Conservation (phyloP, 140 eudicot species). For the Flaveria floridana region DNA sequence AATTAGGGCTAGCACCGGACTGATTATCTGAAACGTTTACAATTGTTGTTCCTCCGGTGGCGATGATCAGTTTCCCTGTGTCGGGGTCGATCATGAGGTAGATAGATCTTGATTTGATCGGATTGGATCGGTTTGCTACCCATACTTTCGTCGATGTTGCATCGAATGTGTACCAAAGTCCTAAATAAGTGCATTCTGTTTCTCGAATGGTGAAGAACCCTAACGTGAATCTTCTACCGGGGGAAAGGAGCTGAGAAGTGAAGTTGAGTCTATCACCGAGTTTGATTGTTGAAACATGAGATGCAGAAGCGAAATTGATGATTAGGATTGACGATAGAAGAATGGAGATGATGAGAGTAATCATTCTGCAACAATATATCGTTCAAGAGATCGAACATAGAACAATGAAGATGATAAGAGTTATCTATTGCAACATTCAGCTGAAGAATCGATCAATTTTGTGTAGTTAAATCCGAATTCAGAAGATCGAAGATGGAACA, state of each 20-base stretch:
- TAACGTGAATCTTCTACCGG: constrained; percentile 13
- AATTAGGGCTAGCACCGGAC: constrained; percentile 12
- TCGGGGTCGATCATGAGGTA: constrained; percentile 20
- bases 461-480: too few relatives aligned
- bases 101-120: background rate
- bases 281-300: constrained; percentile 23
- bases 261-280: constrained; percentile 39
- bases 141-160: background rate
- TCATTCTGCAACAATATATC: constrained; percentile 10
- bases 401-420: too few relatives aligned
- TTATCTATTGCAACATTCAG: too few relatives aligned
- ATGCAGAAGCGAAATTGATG: background rate
- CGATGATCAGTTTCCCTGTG: constrained; percentile 31
- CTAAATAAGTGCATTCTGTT: constrained; percentile 22
- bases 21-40: constrained; percentile 24
- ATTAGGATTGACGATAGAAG: constrained; percentile 22
- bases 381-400: too few relatives aligned
- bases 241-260: constrained; percentile 40
- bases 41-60: background rate
- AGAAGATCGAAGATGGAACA: too few relatives aligned
- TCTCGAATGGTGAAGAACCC: constrained; percentile 23
- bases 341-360: constrained; percentile 19
- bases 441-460: too few relatives aligned
- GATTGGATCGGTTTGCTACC: background rate
- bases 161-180: constrained; percentile 16